A percentile compares a stretch with the other conserved stretches of the same genome.
phyloP scores from a whole-genome alignment of 176 grass and related monocot species.

The Zizania latifolia region DNA sequence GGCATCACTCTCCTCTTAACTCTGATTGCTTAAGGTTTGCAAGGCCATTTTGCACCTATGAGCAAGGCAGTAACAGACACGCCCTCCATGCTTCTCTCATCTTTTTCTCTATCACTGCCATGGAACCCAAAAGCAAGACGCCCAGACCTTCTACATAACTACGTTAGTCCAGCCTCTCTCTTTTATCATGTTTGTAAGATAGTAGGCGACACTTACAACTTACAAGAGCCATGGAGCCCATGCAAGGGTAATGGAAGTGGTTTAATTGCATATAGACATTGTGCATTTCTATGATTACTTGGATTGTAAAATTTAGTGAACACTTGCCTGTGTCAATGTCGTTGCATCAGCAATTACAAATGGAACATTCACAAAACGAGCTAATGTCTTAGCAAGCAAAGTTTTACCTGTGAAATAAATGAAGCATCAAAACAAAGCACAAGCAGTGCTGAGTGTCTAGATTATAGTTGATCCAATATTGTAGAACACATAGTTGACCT shows the following conservation, averaged over 20 bases:
- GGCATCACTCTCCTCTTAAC: not conserved
- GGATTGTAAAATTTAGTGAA: conserved; percentile 2
- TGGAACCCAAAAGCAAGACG: not conserved
- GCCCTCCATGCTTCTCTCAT: not conserved
- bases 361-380: conserved; percentile 98
- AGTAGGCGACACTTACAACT: too few relatives aligned
- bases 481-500: not conserved
- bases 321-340: conserved; percentile 93
- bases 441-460: conserved; percentile 13
- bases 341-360: conserved; percentile 99
- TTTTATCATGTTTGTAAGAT: not conserved
- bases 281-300: conserved; percentile 3
- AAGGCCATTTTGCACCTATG: not conserved
- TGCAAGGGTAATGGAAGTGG: not conserved
- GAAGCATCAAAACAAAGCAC: conserved; percentile 26
- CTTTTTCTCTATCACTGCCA: not conserved
- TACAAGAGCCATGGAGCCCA: too few relatives aligned
- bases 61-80: not conserved
- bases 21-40: not conserved
- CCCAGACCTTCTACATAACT: too few relatives aligned
- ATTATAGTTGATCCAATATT: conserved; percentile 16
- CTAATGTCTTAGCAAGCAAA: conserved; percentile 96
- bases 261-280: not conserved
- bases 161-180: not conserved
- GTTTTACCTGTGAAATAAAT: conserved; percentile 81